phyloP scores from a whole-genome alignment of 768 basidiomycete species.

The Panaeolus papilionaceus region DNA sequence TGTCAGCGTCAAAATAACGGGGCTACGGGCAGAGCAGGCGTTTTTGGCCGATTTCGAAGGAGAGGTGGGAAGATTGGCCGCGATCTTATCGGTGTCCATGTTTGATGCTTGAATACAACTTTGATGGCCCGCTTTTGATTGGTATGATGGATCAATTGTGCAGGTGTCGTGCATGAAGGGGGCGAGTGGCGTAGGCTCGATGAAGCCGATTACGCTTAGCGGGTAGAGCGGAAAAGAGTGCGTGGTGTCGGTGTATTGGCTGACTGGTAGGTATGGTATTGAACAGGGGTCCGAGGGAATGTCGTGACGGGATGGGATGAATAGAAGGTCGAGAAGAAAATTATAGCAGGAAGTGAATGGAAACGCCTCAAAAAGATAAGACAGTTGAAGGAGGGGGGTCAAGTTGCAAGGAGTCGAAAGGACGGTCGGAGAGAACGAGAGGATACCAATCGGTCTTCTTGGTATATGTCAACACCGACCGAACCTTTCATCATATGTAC shows the following conservation, averaged over 20 bases:
- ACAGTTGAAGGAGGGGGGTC: neutral
- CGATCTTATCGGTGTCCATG: neutral
- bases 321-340: neutral
- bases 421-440: neutral
- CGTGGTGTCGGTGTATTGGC: neutral
- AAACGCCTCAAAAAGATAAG: neutral
- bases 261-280: neutral
- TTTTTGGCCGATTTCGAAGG: neutral
- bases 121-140: neutral
- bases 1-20: neutral
- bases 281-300: neutral
- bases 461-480: neutral
- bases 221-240: neutral
- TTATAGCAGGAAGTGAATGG: neutral
- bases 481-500: neutral
- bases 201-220: neutral
- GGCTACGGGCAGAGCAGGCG: slow-evolving; percentile 4
- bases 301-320: neutral
- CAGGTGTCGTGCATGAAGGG: neutral
- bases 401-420: neutral
- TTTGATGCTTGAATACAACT: neutral
- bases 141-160: neutral
- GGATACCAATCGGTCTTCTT: neutral
- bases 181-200: neutral
- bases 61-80: neutral